Conservation (phyloP, 768 basidiomycete species). For the Pleurotus djamor region DNA sequence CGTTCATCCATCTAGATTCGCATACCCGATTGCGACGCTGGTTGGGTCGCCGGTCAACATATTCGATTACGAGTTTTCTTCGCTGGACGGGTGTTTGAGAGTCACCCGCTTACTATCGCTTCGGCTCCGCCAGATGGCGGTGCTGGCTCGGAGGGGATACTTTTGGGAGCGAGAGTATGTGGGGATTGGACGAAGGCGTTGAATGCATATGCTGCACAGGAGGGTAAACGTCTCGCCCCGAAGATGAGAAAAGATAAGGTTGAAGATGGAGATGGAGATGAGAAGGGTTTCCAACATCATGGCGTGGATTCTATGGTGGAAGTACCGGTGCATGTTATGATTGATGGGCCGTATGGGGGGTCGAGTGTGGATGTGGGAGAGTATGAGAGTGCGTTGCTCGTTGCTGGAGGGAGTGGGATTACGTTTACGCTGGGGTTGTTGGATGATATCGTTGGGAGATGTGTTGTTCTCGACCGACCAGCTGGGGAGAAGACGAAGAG, state of each 20-base stretch:
- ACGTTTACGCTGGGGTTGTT: constrained; percentile 81
- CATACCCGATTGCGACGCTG: constrained; percentile 51
- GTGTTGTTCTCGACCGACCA: constrained; percentile 42
- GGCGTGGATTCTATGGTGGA: not conserved
- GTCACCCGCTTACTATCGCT: constrained; percentile 78
- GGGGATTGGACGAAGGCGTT: constrained; percentile 79
- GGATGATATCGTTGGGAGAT: constrained; percentile 77
- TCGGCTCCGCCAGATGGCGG: constrained; percentile 66
- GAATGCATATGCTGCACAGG: constrained; percentile 41
- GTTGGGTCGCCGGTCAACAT: constrained; percentile 81
- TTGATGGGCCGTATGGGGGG: constrained; percentile 90
- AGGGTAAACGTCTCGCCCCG: constrained; percentile 17
- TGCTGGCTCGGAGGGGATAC: constrained; percentile 37
- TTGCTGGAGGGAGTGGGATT: constrained; percentile 83
- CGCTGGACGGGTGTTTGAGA: constrained; percentile 65
- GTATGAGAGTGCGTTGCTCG: constrained; percentile 72
- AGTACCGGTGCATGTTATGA: constrained; percentile 62
- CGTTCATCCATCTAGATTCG: constrained; percentile 39
- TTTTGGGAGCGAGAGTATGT: constrained; percentile 60
- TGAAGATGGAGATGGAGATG: too few relatives aligned
- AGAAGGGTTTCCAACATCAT: too few relatives aligned
- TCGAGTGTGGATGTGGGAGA: constrained; percentile 65
- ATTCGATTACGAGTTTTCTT: constrained; percentile 68
- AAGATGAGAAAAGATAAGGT: too few relatives aligned
- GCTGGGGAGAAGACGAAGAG: constrained; percentile 54